Evolutionary conservation across 805 yeast genomes (phyloP), one percentile per base, ranked within the genome.

Genomic region (Saccharomycopsis sp.): DNA sequence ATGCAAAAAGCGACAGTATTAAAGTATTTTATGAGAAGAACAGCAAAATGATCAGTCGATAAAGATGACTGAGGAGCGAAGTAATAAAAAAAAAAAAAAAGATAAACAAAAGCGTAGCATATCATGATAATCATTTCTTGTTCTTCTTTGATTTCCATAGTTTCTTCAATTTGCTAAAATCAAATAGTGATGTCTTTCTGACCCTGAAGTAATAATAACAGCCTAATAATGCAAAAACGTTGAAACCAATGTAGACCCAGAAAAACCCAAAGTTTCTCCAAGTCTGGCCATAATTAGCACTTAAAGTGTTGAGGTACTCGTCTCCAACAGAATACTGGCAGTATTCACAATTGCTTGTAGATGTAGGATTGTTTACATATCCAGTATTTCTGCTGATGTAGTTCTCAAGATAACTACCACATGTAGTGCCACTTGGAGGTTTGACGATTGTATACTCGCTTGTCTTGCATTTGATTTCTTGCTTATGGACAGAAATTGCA

Each of bases 191-290:
- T 29, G 38, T 29, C 19, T 50, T 58, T 54, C 58, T 56, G 7
- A 65, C 64, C 60, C 70, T 64, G 47, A 72, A 60, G 14, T 68
- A 23, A 64, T 68, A 75, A 62, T 75, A 76, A 54, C 71, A 68
- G 3, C 49, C 49, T 5, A 55, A 65, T 69, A 67, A 74, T 8
- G 74, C 75, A 58, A 62, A 60, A 41, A 76, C 59, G 62, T 84
- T 83, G 73, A 83, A 81, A 35, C 69, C 62, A 55, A 80, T 74
- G 69, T 76, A 84, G 42, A 75, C 83, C 71, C 77, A 75, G 66
- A 77, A 75, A 64, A 83, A 73, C 52, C 88, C 87, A 60, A 84
- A 69, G 63, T 84, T 81, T 69, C 87, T 77, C 87, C 87, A 84
- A 55, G 80, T 74, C 58, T 78, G 66, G 54, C 64, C 47, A 67